Evolutionary conservation across 176 grass and related monocot species (phyloP).

Genomic region (Saccharum spontaneum): DNA sequence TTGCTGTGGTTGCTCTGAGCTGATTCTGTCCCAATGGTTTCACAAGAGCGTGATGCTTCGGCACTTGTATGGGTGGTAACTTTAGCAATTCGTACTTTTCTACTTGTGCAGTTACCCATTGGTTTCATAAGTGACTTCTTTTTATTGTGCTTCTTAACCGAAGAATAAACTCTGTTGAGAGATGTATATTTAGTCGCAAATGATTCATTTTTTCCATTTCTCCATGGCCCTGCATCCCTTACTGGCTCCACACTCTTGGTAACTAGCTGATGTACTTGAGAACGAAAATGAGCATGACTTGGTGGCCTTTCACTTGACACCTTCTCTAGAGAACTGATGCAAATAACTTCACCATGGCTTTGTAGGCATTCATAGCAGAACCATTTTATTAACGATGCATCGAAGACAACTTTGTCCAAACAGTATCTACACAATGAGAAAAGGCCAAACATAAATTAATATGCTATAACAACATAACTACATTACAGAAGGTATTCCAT

Average conservation of each 20-base stretch:
- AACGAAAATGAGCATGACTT: background rate
- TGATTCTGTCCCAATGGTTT: slow-evolving; percentile 15
- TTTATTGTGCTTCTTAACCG: background rate
- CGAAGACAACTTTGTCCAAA: slow-evolving; percentile 30
- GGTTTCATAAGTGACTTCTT: slow-evolving; percentile 1
- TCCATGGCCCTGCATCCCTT: background rate
- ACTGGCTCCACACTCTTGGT: slow-evolving; percentile 12
- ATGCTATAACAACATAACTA: background rate
- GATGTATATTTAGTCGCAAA: slow-evolving; percentile 2
- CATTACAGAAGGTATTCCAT: background rate
- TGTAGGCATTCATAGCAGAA: slow-evolving; percentile 39
- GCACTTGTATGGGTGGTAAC: background rate
- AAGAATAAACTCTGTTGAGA: background rate
- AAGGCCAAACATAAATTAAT: background rate
- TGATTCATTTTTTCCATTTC: slow-evolving; percentile 1
- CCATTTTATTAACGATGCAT: slow-evolving; percentile 25
- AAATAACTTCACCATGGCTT: background rate
- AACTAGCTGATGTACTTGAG: slow-evolving; percentile 13
- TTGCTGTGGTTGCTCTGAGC: background rate
- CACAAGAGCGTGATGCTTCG: slow-evolving; percentile 20
- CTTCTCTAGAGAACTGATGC: slow-evolving; percentile 16
- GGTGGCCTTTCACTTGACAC: background rate
- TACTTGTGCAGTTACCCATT: background rate
- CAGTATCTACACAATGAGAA: slow-evolving; percentile 48
- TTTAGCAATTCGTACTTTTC: background rate